These are phyloP conservation scores for Pichia sp. DNA, from an alignment of 1,139 yeast species.

Conservation along the genomic window DNA sequence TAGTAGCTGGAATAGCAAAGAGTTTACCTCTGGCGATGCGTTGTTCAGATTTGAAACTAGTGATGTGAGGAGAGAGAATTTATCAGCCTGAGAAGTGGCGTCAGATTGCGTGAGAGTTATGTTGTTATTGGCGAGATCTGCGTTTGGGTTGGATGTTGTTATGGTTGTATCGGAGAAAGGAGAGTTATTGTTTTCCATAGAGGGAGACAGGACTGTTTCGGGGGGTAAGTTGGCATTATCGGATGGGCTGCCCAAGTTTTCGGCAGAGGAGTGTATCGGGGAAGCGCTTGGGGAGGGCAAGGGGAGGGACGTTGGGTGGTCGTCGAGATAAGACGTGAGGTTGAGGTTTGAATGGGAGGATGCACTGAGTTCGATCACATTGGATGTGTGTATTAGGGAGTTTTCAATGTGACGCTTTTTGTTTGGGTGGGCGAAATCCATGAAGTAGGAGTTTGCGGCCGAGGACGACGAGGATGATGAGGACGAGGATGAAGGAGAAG, in stretches of 20 bases:
- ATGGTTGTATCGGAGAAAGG: not conserved
- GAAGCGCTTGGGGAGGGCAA: conserved; percentile 70
- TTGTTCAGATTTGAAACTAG: conserved; percentile 29
- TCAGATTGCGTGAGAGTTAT: not conserved
- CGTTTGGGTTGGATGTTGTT: not conserved
- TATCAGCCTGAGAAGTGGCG: conserved; percentile 15
- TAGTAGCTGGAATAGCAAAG: conserved; percentile 42
- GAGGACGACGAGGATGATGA: not conserved
- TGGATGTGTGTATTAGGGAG: conserved; percentile 2
- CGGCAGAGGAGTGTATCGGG: conserved; percentile 41
- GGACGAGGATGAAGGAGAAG: not conserved
- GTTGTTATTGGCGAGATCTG: not conserved
- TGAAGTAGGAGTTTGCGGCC: conserved; percentile 1
- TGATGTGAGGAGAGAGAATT: not conserved
- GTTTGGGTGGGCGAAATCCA: conserved; percentile 4
- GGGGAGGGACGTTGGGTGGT: conserved; percentile 23
- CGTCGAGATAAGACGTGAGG: not conserved
- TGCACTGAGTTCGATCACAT: conserved; percentile 3
- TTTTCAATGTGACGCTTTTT: conserved; percentile 6
- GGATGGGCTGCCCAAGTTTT: not conserved
- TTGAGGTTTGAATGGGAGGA: conserved; percentile 1
- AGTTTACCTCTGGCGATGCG: conserved; percentile 36
- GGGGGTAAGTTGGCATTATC: not conserved
- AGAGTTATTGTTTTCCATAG: not conserved
- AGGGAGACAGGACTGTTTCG: too few relatives aligned